These are phyloP conservation scores for Cotoneaster glaucophyllus DNA, from an alignment of 306 rosid species.

Conservation along the genomic window DNA sequence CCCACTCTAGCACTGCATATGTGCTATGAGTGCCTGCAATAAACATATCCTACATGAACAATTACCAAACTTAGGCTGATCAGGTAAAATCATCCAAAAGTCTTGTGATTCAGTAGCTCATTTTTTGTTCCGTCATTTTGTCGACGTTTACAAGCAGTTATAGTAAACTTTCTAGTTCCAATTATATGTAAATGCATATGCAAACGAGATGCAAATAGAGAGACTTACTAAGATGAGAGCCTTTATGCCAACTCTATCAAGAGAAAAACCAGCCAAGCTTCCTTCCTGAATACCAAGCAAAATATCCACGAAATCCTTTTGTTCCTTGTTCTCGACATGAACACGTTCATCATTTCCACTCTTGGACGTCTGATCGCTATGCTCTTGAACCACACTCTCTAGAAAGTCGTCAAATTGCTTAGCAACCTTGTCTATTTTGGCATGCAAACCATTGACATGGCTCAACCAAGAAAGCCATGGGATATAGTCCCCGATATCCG, in stretches of 20 bases:
- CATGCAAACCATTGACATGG: constrained; percentile 29
- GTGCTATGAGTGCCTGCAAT: constrained; percentile 6
- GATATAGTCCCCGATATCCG: constrained; percentile 36
- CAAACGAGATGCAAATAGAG: neutral
- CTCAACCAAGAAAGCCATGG: constrained; percentile 55
- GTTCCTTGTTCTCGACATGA: neutral
- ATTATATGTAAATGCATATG: neutral
- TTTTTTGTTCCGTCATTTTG: neutral
- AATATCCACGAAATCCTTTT: constrained; percentile 43
- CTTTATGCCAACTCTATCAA: constrained; percentile 32
- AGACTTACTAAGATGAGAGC: constrained; percentile 40
- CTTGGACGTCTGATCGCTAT: neutral
- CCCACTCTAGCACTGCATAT: constrained; percentile 1
- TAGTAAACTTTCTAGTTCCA: too few relatives aligned
- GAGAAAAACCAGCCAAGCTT: constrained; percentile 23
- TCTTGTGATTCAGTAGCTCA: too few relatives aligned
- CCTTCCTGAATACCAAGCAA: constrained; percentile 33
- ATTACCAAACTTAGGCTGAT: neutral
- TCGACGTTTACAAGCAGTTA: too few relatives aligned
- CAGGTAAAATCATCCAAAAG: neutral
- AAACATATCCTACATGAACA: neutral
- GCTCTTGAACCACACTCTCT: constrained; percentile 46
- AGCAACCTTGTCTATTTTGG: constrained; percentile 28
- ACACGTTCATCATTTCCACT: neutral
- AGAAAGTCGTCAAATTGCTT: constrained; percentile 35